Percentiles rank a stretch among this genome's conserved stretches.
phyloP scores from a whole-genome alignment of 192 early-diverging fungal species.

The Umbelopsis sp. region DNA sequence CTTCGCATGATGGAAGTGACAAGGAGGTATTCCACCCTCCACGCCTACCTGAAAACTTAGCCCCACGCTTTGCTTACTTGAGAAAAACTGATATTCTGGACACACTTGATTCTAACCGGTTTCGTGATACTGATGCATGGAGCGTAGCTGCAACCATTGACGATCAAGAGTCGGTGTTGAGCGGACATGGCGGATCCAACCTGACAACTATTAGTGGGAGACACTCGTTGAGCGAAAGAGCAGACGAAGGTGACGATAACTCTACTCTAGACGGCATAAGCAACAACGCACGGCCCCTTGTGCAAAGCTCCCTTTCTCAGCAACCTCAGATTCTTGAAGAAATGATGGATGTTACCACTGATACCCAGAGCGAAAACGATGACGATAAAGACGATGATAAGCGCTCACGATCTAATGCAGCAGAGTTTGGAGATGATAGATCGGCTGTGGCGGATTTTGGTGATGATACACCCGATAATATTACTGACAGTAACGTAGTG shows the following conservation, averaged over 20 bases:
- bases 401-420: conserved; percentile 32
- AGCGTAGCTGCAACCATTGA: conserved; percentile 45
- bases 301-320: background rate
- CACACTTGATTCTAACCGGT: conserved; percentile 31
- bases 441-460: conserved; percentile 32
- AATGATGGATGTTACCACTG: background rate
- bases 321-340: conserved; percentile 9
- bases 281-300: background rate
- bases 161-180: conserved; percentile 41
- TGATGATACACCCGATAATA: conserved; percentile 17
- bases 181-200: conserved; percentile 31
- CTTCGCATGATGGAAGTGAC: conserved; percentile 33
- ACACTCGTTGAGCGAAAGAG: conserved; percentile 25
- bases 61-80: conserved; percentile 31
- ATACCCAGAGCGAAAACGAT: background rate
- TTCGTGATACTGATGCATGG: conserved; percentile 41
- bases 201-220: conserved; percentile 21
- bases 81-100: conserved; percentile 40
- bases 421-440: conserved; percentile 43
- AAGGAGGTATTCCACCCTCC: conserved; percentile 27
- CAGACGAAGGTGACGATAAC: conserved; percentile 27
- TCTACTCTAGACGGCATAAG: conserved; percentile 25
- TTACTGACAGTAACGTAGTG: conserved; percentile 26
- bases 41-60: conserved; percentile 17
- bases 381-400: conserved; percentile 18